Conservation (phyloP, 169 alveolate genomes). For the Sarcocystis neurona region DNA sequence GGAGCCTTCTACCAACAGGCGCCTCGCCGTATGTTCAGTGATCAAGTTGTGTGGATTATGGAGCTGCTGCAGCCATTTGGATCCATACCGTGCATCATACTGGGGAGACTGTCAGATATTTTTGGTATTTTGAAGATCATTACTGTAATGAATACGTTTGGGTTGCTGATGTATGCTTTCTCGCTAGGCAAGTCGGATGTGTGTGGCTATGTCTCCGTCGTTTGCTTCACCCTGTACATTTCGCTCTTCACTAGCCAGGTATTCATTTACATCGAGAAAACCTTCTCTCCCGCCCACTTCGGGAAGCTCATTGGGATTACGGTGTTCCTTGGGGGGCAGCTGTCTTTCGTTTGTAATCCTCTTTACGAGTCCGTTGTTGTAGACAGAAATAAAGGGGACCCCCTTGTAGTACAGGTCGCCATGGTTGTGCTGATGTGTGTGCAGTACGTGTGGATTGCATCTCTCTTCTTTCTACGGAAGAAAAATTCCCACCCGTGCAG, state of each 20-base stretch:
- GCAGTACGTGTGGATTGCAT: background rate
- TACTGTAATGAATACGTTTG: conserved; percentile 58
- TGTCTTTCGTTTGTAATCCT: conserved; percentile 64
- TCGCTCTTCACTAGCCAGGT: conserved; percentile 71
- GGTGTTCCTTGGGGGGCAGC: conserved; percentile 68
- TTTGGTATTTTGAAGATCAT: conserved; percentile 45
- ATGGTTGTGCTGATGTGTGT: background rate
- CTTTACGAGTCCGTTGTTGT: conserved; percentile 33
- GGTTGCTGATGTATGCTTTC: conserved; percentile 66
- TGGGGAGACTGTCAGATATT: conserved; percentile 42
- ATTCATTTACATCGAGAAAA: conserved; percentile 64
- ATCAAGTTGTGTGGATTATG: background rate
- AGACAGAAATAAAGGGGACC: background rate
- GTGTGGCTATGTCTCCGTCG: conserved; percentile 64
- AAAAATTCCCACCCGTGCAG: background rate
- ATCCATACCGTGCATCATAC: conserved; percentile 19
- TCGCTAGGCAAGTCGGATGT: conserved; percentile 50
- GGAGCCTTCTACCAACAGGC: conserved; percentile 32
- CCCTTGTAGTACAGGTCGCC: background rate
- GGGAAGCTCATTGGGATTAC: conserved; percentile 73
- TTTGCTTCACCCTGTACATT: conserved; percentile 65
- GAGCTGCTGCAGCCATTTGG: background rate
- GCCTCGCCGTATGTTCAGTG: conserved; percentile 23
- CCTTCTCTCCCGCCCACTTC: conserved; percentile 67
- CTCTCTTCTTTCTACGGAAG: background rate